Evolutionary conservation across 2,329 filamentous ascomycete genomes (phyloP).

Genomic region (Didymellaceae sp.): DNA sequence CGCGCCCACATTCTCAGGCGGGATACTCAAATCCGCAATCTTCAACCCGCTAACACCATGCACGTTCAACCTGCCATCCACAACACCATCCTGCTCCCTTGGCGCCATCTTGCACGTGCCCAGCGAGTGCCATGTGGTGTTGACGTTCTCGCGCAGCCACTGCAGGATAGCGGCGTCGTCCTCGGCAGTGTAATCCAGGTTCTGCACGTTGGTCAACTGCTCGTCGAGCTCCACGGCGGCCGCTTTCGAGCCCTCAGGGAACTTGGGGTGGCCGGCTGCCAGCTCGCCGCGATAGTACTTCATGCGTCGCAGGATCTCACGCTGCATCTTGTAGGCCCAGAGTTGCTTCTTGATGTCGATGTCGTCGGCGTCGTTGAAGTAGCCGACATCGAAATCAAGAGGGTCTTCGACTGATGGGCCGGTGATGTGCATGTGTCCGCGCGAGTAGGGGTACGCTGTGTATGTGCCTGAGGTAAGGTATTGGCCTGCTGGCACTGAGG

Average conservation of each 20-base stretch:
- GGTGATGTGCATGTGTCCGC: conserved; percentile 66
- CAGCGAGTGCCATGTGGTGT: conserved; percentile 43
- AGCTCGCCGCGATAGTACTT: conserved; percentile 56
- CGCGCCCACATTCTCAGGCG: conserved; percentile 53
- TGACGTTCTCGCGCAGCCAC: conserved; percentile 46
- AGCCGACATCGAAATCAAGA: conserved; percentile 65
- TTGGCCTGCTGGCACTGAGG: conserved; percentile 49
- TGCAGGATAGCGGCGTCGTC: conserved; percentile 51
- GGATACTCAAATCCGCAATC: conserved; percentile 53
- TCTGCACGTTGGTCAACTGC: conserved; percentile 19
- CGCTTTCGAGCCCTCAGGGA: conserved; percentile 28
- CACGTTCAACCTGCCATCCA: conserved; percentile 37
- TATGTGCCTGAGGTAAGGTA: conserved; percentile 63
- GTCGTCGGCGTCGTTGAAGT: conserved; percentile 61
- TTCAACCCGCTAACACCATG: conserved; percentile 44
- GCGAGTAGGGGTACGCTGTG: conserved; percentile 66
- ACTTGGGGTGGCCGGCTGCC: conserved; percentile 46
- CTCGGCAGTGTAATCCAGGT: conserved; percentile 32
- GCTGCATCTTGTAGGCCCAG: conserved; percentile 70
- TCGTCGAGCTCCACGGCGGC: conserved; percentile 20
- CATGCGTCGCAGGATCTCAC: conserved; percentile 66
- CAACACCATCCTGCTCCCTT: conserved; percentile 38
- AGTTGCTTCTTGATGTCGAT: conserved; percentile 65
- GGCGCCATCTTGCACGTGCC: conserved; percentile 45
- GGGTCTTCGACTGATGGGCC: conserved; percentile 53